Base-by-base conservation (phyloP, 2,329 filamentous ascomycete genomes). In the Mollisia scopiformis region DNA sequence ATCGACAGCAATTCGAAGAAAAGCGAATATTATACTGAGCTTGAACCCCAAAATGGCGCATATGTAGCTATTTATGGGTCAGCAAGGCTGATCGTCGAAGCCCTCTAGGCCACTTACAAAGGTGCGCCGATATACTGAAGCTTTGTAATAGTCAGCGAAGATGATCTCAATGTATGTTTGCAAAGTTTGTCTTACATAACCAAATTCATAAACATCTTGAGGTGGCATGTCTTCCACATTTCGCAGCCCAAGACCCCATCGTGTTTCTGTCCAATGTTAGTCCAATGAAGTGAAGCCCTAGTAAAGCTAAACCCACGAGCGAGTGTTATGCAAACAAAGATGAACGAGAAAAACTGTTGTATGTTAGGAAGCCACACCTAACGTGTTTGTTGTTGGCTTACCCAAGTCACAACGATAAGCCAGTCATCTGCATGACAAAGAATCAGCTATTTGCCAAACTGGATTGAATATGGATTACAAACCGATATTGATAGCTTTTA, bases 1-100 rank as follows among this genome's bases (percentile, higher is more conserved):
- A 1, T 74, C 71, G 1, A 78, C 75, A 3, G 80, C 75, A 14
- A 82, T 79, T 1, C 80, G 77, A 0, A 81, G 70, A 19, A 80
- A 78, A 1, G 78, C 77, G 2, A 79, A 71, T 3, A 83, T 67
- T 1, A 82, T 68, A 31, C 79, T 74, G 21, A 81, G 69, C 58
- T 82, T 82, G 68, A 82, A 82, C 1, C 75, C 77, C 2, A 80
- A 72, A 25, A 82, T 79, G 35, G 75, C 75, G 11, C 70, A 62
- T 21, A 79, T 75, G 56, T 79, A 80, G 27, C 77, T 79, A 27
- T 2, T 5, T 11, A 8, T 28, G 14, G 49, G 62, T 4, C 54
- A 28, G 56, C 11, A 63, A n/a, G 13, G 21, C 2, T 21, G 14
- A 35, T 8, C 3, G 2, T n/a, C 10, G 50, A 51, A 19, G 5